Conservation (phyloP, 2,329 filamentous ascomycete genomes). For the Clonostachys rosea region DNA sequence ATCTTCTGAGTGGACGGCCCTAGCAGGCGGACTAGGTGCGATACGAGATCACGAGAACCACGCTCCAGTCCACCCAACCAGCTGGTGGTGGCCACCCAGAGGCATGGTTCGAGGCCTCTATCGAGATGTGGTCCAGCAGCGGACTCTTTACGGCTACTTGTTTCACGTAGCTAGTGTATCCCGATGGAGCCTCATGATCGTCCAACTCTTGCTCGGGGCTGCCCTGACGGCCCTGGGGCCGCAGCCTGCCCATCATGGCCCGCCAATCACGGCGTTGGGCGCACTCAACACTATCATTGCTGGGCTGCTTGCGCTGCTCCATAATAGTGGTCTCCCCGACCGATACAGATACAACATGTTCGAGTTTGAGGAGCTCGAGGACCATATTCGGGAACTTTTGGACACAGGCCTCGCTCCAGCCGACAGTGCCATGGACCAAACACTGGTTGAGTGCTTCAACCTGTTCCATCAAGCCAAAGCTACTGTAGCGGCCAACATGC, state of each 20-base stretch:
- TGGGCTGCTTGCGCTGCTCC: conserved; percentile 43
- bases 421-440: conserved; percentile 36
- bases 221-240: conserved; percentile 45
- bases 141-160: conserved; percentile 35
- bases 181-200: conserved; percentile 40
- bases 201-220: conserved; percentile 44
- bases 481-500: conserved; percentile 41
- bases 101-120: conserved; percentile 45
- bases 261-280: conserved; percentile 41
- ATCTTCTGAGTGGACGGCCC: conserved; percentile 35
- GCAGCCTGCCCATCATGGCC: conserved; percentile 25
- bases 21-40: conserved; percentile 42
- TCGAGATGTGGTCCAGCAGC: conserved; percentile 37
- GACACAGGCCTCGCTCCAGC: conserved; percentile 39
- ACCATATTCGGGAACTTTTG: conserved; percentile 43
- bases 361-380: conserved; percentile 44
- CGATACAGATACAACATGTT: conserved; percentile 42
- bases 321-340: conserved; percentile 49
- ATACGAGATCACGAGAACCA: conserved; percentile 38
- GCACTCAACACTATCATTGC: conserved; percentile 44
- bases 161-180: conserved; percentile 36
- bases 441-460: conserved; percentile 40
- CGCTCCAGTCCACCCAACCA: conserved; percentile 32
- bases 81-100: conserved; percentile 36
- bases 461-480: conserved; percentile 38